These are phyloP conservation scores for Geum urbanum DNA, from an alignment of 306 rosid genomes.

Conservation along the genomic window DNA sequence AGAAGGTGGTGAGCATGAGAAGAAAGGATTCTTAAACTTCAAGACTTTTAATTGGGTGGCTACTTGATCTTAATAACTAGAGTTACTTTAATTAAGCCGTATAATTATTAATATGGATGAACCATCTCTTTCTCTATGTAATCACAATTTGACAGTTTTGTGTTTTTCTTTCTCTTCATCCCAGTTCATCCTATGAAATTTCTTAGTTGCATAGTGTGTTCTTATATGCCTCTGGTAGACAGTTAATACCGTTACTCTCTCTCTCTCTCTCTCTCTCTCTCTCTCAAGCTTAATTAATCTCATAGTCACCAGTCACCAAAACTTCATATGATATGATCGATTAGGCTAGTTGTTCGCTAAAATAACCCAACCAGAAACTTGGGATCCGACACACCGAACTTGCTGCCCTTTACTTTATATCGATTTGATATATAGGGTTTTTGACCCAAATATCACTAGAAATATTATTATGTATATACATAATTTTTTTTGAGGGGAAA, in stretches of 20 bases:
- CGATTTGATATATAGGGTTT: too few species aligned
- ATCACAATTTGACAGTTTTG: slow-evolving; percentile 12
- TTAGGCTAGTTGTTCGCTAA: neutral
- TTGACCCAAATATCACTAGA: too few species aligned
- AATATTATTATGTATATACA: neutral
- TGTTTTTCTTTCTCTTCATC: slow-evolving; percentile 27
- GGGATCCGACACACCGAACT: too few species aligned
- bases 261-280: neutral
- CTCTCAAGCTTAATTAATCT: neutral
- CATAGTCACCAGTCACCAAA: neutral
- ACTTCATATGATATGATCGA: neutral
- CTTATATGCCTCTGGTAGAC: slow-evolving; percentile 31
- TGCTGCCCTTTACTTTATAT: too few species aligned
- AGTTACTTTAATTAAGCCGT: slow-evolving; percentile 11
- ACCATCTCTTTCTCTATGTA: slow-evolving; percentile 6
- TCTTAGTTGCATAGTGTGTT: slow-evolving; percentile 19
- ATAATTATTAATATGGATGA: neutral
- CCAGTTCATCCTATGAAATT: slow-evolving; percentile 5
- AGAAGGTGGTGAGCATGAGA: slow-evolving; percentile 47
- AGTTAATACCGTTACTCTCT: slow-evolving; percentile 51
- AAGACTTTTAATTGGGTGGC: slow-evolving; percentile 48
- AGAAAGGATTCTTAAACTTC: slow-evolving; percentile 41
- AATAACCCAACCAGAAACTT: neutral
- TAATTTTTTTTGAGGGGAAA: too few species aligned
- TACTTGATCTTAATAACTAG: slow-evolving; percentile 26